These are phyloP conservation scores for Cupressus sempervirens DNA, from an alignment of 75 land plant species.

Conservation along the genomic window DNA sequence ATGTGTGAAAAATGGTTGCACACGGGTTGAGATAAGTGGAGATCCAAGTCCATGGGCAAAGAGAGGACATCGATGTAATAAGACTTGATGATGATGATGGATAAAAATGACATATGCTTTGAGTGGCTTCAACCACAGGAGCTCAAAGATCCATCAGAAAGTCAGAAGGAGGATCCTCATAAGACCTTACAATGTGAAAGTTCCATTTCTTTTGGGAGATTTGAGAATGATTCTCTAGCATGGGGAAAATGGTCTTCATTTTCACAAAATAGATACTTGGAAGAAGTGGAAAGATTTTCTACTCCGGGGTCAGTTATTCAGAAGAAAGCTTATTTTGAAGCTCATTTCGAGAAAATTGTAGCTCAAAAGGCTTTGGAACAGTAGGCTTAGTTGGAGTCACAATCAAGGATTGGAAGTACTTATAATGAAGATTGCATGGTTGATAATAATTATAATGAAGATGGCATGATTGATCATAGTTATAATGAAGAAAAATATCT, in stretches of 20 bases:
- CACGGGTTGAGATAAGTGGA: too few species aligned
- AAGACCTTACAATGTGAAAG: conserved; percentile 9
- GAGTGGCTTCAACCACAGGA: too few species aligned
- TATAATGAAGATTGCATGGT: too few species aligned
- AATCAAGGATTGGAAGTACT: conserved; percentile 9
- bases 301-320: conserved; percentile 62
- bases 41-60: too few species aligned
- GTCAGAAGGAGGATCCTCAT: too few species aligned
- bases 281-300: conserved; percentile 62
- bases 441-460: not conserved
- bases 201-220: conserved; percentile 72
- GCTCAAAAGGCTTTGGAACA: conserved; percentile 25
- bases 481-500: too few species aligned
- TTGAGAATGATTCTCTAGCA: conserved; percentile 45
- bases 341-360: conserved; percentile 46
- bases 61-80: too few species aligned
- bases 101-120: too few species aligned
- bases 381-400: conserved; percentile 22
- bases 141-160: too few species aligned
- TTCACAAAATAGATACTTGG: conserved; percentile 63
- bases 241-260: conserved; percentile 77
- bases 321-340: conserved; percentile 73
- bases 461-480: not conserved
- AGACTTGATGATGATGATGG: too few species aligned
- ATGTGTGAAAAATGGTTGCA: too few species aligned